Evolutionary conservation across 2,329 filamentous ascomycete species (phyloP).

Genomic region (Ramularia endophylla): DNA sequence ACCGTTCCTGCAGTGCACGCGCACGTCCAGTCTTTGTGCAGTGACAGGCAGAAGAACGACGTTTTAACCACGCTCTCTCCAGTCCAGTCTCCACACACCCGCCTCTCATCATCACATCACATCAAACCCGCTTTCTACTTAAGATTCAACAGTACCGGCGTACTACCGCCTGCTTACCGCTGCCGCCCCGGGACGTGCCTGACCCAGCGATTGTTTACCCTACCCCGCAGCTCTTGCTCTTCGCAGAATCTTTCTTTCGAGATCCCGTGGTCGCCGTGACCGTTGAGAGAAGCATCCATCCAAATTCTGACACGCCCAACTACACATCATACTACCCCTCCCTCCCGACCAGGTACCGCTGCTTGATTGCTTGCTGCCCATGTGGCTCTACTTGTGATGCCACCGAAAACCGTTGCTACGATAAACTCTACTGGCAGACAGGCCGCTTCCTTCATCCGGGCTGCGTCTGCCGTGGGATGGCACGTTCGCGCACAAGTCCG

Average conservation of each 20-base stretch:
- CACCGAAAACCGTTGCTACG: conserved; percentile 74
- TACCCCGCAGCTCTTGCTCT: conserved; percentile 3
- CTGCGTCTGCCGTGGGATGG: conserved; percentile 90
- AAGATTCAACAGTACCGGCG: conserved; percentile 2
- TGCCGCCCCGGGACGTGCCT: conserved; percentile 5
- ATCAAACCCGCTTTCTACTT: not conserved
- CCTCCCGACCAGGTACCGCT: conserved; percentile 2
- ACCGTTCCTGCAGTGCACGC: no score
- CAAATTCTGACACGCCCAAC: not conserved
- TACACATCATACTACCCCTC: not conserved
- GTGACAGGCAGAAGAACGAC: no score
- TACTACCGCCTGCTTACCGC: conserved; percentile 2
- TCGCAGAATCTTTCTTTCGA: conserved; percentile 4
- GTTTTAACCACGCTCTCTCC: no score
- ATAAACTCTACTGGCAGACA: conserved; percentile 96
- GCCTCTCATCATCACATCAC: not conserved
- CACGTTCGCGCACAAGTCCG: conserved; percentile 87
- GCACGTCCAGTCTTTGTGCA: no score
- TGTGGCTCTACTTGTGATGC: conserved; percentile 24
- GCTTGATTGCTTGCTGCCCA: conserved; percentile 11
- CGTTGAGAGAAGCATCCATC: not conserved
- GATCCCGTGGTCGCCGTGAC: not conserved
- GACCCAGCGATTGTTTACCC: conserved; percentile 2
- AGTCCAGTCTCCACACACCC: no score
- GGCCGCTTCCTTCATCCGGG: conserved; percentile 88